Evolutionary conservation across 129 eudicot species (phyloP), one percentile per base, ranked within the genome.

Genomic region (Scalesia atractyloides): DNA sequence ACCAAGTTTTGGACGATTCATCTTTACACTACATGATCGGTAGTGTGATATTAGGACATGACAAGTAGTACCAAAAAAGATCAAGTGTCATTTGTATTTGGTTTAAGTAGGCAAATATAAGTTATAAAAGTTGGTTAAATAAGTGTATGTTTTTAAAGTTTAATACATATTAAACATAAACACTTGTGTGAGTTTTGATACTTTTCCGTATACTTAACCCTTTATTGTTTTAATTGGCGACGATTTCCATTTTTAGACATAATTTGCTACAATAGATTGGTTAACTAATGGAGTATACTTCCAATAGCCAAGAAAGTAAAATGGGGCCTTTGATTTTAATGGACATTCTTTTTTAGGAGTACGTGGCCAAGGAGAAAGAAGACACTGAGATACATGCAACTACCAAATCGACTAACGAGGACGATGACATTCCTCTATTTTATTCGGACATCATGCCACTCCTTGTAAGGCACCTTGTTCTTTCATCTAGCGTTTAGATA

Each of bases 361-460:
- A 75, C 69, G 33, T 83, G 70, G 97, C 83, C 1, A 95, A 95
- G 75, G 97, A 83, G 82, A 88, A 75, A 65, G 99, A 90, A 82
- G 99, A 90, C 41, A 86, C 22, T 64, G 81, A 73, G 72, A 66
- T 68, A 30, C 60, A 73, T 1, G 7, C 44, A 22, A 56, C 69
- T 24, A 34, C 60, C n/a, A 73, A 69, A 44, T 74, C 67, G 49
- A 76, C 60, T 26, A 65, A 78, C 36, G 94, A 80, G 66, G 82
- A 88, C 11, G 99, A 95, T 60, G 96, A 90, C 60, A 73, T 84
- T 24, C 59, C 97, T 52, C 72, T 95, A 11, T 95, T 95, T 82
- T 95, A 90, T 59, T 81, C 97, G 4, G 99, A 95, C 76, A 62
- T 90, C 78, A 90, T 95, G 97, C 97, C 99, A 10, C 88, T 95